Base-by-base conservation (phyloP, 768 basidiomycete genomes). In the Kwoniella mangroviensis region DNA sequence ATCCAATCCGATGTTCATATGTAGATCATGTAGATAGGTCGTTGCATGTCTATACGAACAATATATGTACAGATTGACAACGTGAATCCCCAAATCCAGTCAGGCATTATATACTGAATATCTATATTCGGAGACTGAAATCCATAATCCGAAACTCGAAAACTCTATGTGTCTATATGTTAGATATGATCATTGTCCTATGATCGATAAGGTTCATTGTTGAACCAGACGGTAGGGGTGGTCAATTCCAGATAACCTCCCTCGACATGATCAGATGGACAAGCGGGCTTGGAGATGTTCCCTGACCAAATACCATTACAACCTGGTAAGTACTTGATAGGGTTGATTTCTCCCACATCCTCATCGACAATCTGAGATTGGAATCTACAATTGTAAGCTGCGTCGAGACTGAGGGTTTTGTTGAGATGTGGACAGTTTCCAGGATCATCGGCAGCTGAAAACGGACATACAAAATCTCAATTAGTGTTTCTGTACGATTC, bases 281-380 rank as follows among this genome's bases (percentile, higher is more conserved):
- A 73, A 40, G 70, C 58, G 13, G 73, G 73, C 45, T 71, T 71
- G 19, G 70, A 52, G 2, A 12, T 68, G 28, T 68, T 72, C 3
- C 73, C 73, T 7, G 51, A 53, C 73, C 73, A 75, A 21, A 75
- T 42, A 3, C 59, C 70, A 58, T 75, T 75, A 52, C 73, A 75
- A 34, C 73, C 73, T n/a, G 73, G 70, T 24, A 75, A 42, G 26
- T 60, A 56, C 13, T 60, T 21, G 57, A 72, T 51, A 11, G 70
- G 70, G n/a, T 41, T 55, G 15, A 40, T n/a, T 40, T 71, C 70
- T 24, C 69, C 73, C 21, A 72, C 70, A 5, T 59, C 42, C 40
- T 75, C 73, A 56, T 75, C 63, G 26, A 75, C 64, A 15, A 75
- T 72, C 15, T 51, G 63, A 17, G 70, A 67, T 54, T 69, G 64